phyloP scores from a whole-genome alignment of 139 green algal species.

The Trebouxia sp. region DNA sequence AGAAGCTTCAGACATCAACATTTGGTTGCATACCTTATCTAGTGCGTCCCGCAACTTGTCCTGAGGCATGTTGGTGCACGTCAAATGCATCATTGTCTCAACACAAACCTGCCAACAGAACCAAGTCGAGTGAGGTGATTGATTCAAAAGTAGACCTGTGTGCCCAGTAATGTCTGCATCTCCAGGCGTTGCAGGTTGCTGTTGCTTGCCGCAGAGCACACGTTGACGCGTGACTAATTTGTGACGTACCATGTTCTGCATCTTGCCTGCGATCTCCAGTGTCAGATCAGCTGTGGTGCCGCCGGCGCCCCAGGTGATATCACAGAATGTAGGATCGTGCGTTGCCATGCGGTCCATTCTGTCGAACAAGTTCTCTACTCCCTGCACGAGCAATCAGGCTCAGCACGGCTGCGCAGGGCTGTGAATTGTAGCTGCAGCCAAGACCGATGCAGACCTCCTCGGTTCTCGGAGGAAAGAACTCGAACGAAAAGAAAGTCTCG shows the following conservation, averaged over 20 bases:
- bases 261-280: constrained; percentile 90
- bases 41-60: constrained; percentile 88
- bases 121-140: not conserved
- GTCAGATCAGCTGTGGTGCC: constrained; percentile 95
- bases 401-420: not conserved
- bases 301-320: constrained; percentile 99
- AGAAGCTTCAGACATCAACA: not conserved
- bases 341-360: constrained; percentile 87
- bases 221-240: not conserved
- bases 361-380: constrained; percentile 93
- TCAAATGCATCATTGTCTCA: constrained; percentile 99
- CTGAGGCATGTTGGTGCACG: constrained; percentile 97
- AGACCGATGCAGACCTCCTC: constrained; percentile 67
- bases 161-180: too few relatives aligned
- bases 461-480: constrained; percentile 95
- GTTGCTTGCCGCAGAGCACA: not conserved
- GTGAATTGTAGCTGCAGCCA: not conserved
- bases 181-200: not conserved
- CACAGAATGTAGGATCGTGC: constrained; percentile 88
- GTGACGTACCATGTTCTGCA: constrained; percentile 89
- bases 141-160: too few relatives aligned
- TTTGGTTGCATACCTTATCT: constrained; percentile 52
- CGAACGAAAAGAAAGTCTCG: constrained; percentile 91
- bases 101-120: constrained; percentile 79
- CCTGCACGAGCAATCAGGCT: constrained; percentile 53